phyloP scores from a whole-genome alignment of 1,284 basidiomycete genomes.

The Fomitiporia mediterranea region DNA sequence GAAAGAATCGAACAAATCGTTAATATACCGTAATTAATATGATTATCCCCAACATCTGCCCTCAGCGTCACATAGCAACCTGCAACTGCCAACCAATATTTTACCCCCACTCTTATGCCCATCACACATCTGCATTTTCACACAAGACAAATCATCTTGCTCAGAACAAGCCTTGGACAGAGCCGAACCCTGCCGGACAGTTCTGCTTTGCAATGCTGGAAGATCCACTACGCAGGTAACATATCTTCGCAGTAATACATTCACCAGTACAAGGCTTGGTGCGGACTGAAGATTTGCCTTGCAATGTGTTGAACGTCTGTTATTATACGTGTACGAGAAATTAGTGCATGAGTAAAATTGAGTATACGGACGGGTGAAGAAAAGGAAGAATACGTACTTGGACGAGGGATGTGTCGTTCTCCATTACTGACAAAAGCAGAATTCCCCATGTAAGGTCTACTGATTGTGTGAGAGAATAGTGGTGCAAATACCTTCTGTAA shows the following conservation, averaged over 20 bases:
- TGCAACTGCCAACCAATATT: no score
- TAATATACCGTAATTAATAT: no score
- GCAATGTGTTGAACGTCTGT: conserved; percentile 63
- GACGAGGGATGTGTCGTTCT: conserved; percentile 51
- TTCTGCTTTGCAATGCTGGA: conserved; percentile 52
- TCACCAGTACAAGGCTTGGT: conserved; percentile 53
- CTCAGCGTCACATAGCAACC: no score
- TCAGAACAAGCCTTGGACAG: conserved; percentile 44
- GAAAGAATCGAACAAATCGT: no score
- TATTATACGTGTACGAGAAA: neutral
- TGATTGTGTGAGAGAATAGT: neutral
- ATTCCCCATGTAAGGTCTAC: neutral
- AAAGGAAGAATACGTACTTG: conserved; percentile 36
- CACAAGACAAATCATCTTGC: no score
- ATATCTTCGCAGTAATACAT: conserved; percentile 69
- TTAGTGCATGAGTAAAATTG: neutral
- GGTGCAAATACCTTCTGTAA: conserved; percentile 57
- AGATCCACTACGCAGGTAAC: conserved; percentile 76
- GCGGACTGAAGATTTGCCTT: conserved; percentile 62
- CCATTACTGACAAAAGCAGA: conserved; percentile 48
- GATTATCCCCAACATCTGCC: no score
- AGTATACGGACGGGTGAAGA: no score
- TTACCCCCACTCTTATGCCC: no score
- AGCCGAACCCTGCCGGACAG: conserved; percentile 60
- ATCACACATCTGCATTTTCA: no score